Evolutionary conservation across 2,329 filamentous ascomycete genomes (phyloP).

Genomic region (Alternaria solani): DNA sequence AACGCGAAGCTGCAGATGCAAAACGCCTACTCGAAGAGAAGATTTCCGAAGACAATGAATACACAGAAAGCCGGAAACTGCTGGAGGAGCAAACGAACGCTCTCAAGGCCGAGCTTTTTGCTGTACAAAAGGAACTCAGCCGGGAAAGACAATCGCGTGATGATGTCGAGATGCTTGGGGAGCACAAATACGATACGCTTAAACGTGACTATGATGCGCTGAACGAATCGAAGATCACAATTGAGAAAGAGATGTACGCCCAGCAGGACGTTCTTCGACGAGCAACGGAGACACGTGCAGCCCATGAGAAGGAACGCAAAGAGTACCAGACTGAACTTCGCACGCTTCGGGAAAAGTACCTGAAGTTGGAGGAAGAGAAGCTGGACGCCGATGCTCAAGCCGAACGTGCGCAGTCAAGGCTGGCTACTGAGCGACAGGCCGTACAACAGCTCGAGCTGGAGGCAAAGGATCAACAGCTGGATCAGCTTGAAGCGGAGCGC

Average conservation of each 20-base stretch:
- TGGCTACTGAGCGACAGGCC: conserved; percentile 81
- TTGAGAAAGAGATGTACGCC: conserved; percentile 96
- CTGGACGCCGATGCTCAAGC: conserved; percentile 81
- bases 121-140: conserved; percentile 86
- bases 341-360: conserved; percentile 80
- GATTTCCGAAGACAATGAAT: conserved; percentile 87
- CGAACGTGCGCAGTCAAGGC: conserved; percentile 78
- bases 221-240: conserved; percentile 94
- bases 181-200: conserved; percentile 84
- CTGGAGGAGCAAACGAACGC: conserved; percentile 88
- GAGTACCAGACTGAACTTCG: conserved; percentile 88
- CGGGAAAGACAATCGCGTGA: conserved; percentile 92
- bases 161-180: conserved; percentile 87
- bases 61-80: conserved; percentile 78
- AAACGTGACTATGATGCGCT: conserved; percentile 85
- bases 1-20: conserved; percentile 88
- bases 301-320: conserved; percentile 86
- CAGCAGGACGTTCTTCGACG: conserved; percentile 91
- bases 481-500: conserved; percentile 82
- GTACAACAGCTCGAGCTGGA: conserved; percentile 82
- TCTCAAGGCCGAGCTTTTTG: conserved; percentile 84
- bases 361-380: conserved; percentile 84
- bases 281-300: conserved; percentile 79
- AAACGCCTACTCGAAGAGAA: conserved; percentile 86
- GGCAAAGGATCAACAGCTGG: conserved; percentile 76